phyloP scores from a whole-genome alignment of 495 filamentous ascomycete genomes.

The Daldinia concentrica region DNA sequence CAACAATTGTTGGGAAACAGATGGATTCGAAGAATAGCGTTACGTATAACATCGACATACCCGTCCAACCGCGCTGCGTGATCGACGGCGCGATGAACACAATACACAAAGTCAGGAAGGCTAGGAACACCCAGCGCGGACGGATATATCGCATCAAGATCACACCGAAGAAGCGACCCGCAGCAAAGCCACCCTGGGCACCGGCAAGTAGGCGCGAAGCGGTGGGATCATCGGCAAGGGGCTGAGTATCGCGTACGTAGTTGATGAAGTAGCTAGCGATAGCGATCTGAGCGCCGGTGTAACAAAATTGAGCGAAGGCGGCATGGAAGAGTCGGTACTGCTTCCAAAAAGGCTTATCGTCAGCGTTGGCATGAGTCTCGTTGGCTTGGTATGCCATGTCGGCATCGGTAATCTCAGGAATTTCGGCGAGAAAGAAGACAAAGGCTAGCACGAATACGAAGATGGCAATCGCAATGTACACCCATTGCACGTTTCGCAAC shows the following conservation, averaged over 20 bases:
- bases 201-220: slow-evolving; percentile 63
- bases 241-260: slow-evolving; percentile 48
- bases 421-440: slow-evolving; percentile 70
- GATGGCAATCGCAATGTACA: slow-evolving; percentile 75
- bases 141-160: slow-evolving; percentile 61
- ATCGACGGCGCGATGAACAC: slow-evolving; percentile 68
- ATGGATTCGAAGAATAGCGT: slow-evolving; percentile 74
- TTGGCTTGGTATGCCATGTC: slow-evolving; percentile 69
- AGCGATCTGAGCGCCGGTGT: slow-evolving; percentile 73
- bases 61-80: slow-evolving; percentile 59
- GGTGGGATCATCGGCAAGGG: slow-evolving; percentile 30
- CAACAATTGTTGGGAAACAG: slow-evolving; percentile 77
- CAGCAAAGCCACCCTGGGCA: slow-evolving; percentile 72
- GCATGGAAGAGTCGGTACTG: slow-evolving; percentile 75
- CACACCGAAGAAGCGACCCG: slow-evolving; percentile 69
- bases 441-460: slow-evolving; percentile 73
- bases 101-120: slow-evolving; percentile 61
- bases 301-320: slow-evolving; percentile 74
- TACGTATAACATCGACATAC: slow-evolving; percentile 67
- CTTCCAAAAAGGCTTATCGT: slow-evolving; percentile 64
- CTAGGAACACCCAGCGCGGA: slow-evolving; percentile 62
- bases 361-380: slow-evolving; percentile 50
- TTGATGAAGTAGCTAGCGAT: slow-evolving; percentile 64
- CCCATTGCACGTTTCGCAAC: slow-evolving; percentile 73
- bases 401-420: slow-evolving; percentile 79